Evolutionary conservation across 768 basidiomycete genomes (phyloP), one percentile per base, ranked within the genome.

Genomic region (Calocybe gangraenosa): DNA sequence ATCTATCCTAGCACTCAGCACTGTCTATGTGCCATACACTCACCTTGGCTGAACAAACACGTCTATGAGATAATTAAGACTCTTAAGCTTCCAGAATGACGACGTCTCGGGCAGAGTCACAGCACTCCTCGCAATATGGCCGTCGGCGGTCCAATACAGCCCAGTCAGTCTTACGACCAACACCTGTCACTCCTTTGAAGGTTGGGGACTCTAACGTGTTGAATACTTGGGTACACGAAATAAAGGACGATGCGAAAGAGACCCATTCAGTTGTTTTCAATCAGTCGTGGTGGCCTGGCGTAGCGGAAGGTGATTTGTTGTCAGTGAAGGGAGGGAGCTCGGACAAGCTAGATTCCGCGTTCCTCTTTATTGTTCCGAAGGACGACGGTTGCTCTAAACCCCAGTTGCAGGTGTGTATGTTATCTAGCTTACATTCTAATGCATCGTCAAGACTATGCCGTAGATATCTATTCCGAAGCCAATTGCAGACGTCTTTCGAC

Each of bases 401-500:
- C 13, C 81, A 84, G 49, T 66, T 87, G 22, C 88, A 89, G 74
- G 87, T 74, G 42, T 28, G 33, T 40, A 32, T 15, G 9, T 19
- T 23, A 21, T 31, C 38, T n/a, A 10, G 5, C 3, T 13, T 17
- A 22, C 33, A 42, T 4, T 40, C 34, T 22, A 20, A 23, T 11
- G 19, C 37, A 33, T 22, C 22, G 18, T 43, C 37, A 17, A 18
- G 32, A 2, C 4, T 32, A 37, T 32, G 30, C 46, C 34, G 3
- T 55, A 90, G 84, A 82, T 92, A 45, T 90, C 87, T 10, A 71
- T 92, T 35, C 83, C 85, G 2, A 76, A 79, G 53, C 75, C 81
- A 30, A 74, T 86, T 25, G 86, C 88, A 1, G 84, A 88, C 34
- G 73, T 75, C 10, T 88, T 88, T 56, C 71, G 74, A 7, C 58